Evolutionary conservation across 768 basidiomycete species (phyloP).

Genomic region (Wakefieldia striispora): DNA sequence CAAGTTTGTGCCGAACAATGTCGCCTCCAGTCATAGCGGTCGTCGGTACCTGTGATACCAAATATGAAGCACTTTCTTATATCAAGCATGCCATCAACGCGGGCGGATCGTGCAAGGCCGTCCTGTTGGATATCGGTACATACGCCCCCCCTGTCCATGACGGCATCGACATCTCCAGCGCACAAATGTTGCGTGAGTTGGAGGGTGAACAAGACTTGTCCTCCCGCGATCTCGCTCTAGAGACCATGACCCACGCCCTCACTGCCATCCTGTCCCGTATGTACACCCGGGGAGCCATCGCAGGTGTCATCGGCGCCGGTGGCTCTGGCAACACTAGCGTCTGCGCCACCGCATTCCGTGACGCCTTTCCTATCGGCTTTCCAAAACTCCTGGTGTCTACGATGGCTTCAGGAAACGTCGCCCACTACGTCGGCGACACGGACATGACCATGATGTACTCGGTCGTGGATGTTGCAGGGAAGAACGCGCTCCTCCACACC

Average conservation of each 20-base stretch:
- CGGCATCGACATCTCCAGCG: slow-evolving; percentile 22
- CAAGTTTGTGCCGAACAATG: neutral
- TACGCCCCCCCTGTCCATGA: slow-evolving; percentile 12
- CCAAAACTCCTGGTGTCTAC: slow-evolving; percentile 31
- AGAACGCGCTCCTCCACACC: slow-evolving; percentile 24
- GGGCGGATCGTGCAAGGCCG: slow-evolving; percentile 20
- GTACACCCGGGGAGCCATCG: slow-evolving; percentile 7
- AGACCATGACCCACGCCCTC: slow-evolving; percentile 20
- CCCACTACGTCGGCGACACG: slow-evolving; percentile 31
- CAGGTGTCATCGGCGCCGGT: slow-evolving; percentile 22
- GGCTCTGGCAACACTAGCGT: slow-evolving; percentile 28
- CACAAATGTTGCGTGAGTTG: slow-evolving; percentile 16
- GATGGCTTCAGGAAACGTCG: slow-evolving; percentile 28
- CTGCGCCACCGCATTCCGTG: slow-evolving; percentile 22
- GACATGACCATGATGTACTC: slow-evolving; percentile 34
- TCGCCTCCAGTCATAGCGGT: slow-evolving; percentile 19
- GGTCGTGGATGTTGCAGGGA: slow-evolving; percentile 29
- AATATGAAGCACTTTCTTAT: slow-evolving; percentile 23
- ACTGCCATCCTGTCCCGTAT: slow-evolving; percentile 16
- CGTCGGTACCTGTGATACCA: slow-evolving; percentile 30
- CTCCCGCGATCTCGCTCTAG: slow-evolving; percentile 11
- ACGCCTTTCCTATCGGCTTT: slow-evolving; percentile 27
- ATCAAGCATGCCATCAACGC: slow-evolving; percentile 17
- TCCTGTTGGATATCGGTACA: slow-evolving; percentile 26
- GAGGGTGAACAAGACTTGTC: neutral